Conservation (phyloP, 1,284 basidiomycete genomes). For the Heterobasidion occidentale region DNA sequence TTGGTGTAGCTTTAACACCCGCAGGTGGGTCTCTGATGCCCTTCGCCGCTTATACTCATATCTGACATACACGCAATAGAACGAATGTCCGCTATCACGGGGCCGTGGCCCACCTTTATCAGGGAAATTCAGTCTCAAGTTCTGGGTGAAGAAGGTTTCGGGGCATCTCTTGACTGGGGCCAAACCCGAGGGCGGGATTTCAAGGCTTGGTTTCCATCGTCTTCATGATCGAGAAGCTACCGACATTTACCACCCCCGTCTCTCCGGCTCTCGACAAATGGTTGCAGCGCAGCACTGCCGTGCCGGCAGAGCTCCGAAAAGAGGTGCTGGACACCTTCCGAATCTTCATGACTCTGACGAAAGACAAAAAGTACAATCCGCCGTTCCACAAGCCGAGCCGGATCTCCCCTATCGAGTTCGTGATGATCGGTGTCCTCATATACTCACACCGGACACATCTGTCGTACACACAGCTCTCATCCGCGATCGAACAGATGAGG, state of each 20-base stretch:
- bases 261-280: conserved; percentile 32
- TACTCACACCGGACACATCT: conserved; percentile 24
- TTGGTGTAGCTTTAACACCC: conserved; percentile 32
- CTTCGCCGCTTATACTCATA: background rate
- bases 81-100: conserved; percentile 37
- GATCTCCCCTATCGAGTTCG: conserved; percentile 40
- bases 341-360: conserved; percentile 32
- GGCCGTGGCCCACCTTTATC: conserved; percentile 33
- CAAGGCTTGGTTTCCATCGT: conserved; percentile 36
- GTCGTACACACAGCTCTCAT: conserved; percentile 33
- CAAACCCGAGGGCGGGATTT: conserved; percentile 39
- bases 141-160: conserved; percentile 30
- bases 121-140: conserved; percentile 31
- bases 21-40: conserved; percentile 26
- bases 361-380: conserved; percentile 25
- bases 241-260: conserved; percentile 21
- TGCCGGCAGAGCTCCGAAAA: conserved; percentile 21
- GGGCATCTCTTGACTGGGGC: conserved; percentile 36
- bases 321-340: conserved; percentile 32
- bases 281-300: conserved; percentile 21
- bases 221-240: conserved; percentile 30
- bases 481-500: conserved; percentile 34
- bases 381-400: conserved; percentile 32
- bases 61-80: conserved; percentile 20
- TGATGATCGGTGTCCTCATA: conserved; percentile 39